Conservation (phyloP, 2,329 filamentous ascomycete genomes). For the Dothideomycetes sp. region DNA sequence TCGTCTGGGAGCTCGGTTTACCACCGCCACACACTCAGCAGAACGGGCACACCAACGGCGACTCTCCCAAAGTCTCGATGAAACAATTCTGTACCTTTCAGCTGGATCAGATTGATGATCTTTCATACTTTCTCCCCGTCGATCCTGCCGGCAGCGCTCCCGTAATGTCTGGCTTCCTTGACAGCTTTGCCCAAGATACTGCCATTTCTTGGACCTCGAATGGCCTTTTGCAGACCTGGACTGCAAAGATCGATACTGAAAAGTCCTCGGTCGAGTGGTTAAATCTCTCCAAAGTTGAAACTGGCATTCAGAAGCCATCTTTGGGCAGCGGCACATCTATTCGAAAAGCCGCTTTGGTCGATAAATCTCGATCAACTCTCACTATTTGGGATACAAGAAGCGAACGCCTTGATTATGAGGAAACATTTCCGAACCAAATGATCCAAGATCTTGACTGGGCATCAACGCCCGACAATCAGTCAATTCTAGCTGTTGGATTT, state of each 20-base stretch:
- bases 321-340: constrained; percentile 78
- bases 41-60: neutral
- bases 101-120: constrained; percentile 45
- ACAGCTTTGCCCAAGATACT: constrained; percentile 76
- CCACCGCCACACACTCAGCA: constrained; percentile 1
- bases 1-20: constrained; percentile 62
- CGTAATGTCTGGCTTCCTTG: constrained; percentile 65
- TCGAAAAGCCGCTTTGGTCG: constrained; percentile 76
- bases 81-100: constrained; percentile 61
- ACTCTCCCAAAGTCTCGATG: constrained; percentile 33
- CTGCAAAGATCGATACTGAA: constrained; percentile 57
- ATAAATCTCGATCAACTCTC: constrained; percentile 58
- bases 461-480: constrained; percentile 78
- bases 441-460: constrained; percentile 91
- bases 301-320: constrained; percentile 59
- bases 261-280: constrained; percentile 65
- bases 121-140: constrained; percentile 53
- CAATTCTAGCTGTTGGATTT: constrained; percentile 85
- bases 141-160: constrained; percentile 71
- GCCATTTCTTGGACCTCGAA: constrained; percentile 72
- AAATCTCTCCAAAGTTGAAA: constrained; percentile 70
- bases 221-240: constrained; percentile 75
- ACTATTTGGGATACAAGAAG: constrained; percentile 88
- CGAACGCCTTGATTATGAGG: constrained; percentile 68
- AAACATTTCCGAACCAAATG: constrained; percentile 46